Conservation (phyloP, 805 yeast species). For the Ogataea trehalophila region DNA sequence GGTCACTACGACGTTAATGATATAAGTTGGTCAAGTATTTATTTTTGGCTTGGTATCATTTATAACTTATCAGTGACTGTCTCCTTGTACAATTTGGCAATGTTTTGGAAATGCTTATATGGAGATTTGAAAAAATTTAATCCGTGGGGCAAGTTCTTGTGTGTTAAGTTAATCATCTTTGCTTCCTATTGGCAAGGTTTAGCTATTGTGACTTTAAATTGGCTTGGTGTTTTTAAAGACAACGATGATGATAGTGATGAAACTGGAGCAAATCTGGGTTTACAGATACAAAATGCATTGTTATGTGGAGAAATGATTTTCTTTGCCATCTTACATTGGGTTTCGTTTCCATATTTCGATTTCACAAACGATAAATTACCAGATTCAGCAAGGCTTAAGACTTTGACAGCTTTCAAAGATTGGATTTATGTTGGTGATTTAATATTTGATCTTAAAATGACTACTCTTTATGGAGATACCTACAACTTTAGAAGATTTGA, state of each 20-base stretch:
- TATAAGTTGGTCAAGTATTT: constrained; percentile 43
- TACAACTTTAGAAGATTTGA: constrained; percentile 84
- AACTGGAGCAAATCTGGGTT: constrained; percentile 27
- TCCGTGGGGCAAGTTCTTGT: constrained; percentile 89
- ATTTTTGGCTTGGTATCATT: constrained; percentile 59
- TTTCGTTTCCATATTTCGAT: constrained; percentile 74
- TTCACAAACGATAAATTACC: constrained; percentile 60
- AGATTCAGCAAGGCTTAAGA: constrained; percentile 61
- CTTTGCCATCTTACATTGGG: constrained; percentile 86
- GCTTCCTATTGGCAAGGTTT: constrained; percentile 98
- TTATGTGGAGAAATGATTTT: constrained; percentile 79
- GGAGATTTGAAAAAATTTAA: constrained; percentile 69
- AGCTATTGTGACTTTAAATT: constrained; percentile 47
- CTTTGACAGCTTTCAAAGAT: constrained; percentile 66
- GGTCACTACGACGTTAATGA: constrained; percentile 50
- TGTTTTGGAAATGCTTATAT: constrained; percentile 91
- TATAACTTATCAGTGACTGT: constrained; percentile 79
- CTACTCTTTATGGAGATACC: constrained; percentile 61
- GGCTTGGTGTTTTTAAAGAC: constrained; percentile 38
- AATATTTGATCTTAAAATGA: constrained; percentile 65
- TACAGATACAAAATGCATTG: constrained; percentile 72
- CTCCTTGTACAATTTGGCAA: constrained; percentile 78
- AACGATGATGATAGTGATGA: constrained; percentile 32
- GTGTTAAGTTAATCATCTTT: constrained; percentile 90
- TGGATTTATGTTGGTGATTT: constrained; percentile 75